Base-by-base conservation (phyloP, 345 rosid species). In the Gossypium ekmanianum region DNA sequence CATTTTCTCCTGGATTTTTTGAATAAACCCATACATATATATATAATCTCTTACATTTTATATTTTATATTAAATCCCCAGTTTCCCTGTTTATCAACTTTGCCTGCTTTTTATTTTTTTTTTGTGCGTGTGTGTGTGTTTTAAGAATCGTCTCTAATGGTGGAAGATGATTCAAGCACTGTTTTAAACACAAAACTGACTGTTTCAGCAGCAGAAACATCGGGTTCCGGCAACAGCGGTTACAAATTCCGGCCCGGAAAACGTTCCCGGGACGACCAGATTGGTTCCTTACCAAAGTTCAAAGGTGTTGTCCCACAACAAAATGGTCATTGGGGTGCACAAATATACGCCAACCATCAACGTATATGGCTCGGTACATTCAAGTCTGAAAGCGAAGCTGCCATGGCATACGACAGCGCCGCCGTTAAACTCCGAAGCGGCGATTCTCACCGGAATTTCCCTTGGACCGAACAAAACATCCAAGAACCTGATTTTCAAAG, bases 301-400 rank as follows among this genome's bases (percentile, higher is more conserved):
- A 88, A 86, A 84, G 97, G 92, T 3, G 88, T 89, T 3, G 87
- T 88, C 20, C 83, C 82, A 0, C 91, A 85, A 7, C 85, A 74
- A 72, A 85, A 87, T 44, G 93, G 94, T 18, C 80, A 82, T 27
- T 91, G 90, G 90, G 97, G 94, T 0, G 88, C 90, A 27, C 97
- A 89, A 81, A 89, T 89, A 62, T 89, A 89, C 62, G 83, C 84
- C 41, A 82, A 88, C 45, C 87, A 84, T 71, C 61, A 67, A 13
- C 80, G 91, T 56, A 84, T 88, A 22, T 91, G 97, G 92, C 88
- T 91, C 0, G 97, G 94, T 0, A 91, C 97, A 39, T 91, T 91
- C 75, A 88, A 87, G 73, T 74, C 87, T 4, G 86, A 77, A 47
- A 74, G 54, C 24, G 92, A 88, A 68, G 95, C 95, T 1, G 92